Evolutionary conservation across 495 filamentous ascomycete species (phyloP), one percentile per base, ranked within the genome.

Genomic region (Neurospora cerealis): DNA sequence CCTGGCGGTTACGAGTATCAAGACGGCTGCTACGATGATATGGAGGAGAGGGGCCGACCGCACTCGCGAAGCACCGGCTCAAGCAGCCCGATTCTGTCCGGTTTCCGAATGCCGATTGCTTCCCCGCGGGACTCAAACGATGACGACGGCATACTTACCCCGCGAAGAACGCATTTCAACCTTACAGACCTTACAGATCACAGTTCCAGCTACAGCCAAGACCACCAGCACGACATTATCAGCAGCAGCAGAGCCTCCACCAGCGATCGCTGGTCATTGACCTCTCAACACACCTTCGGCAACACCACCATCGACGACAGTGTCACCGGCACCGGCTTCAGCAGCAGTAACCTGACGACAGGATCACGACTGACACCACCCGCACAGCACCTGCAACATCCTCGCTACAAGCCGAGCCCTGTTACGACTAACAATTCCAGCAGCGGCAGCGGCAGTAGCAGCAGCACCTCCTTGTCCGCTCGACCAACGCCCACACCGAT

Each of bases 1-100:
- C 77, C 81, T 62, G 32, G 69, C 24, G 71, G 73, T 2, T 40
- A 77, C 17, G 34, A 28, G 19, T 37, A 38, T 4, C 15, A 17
- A 34, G n/a, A n/a, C 8, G 71, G 66, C 15, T 17, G 38, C n/a
- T n/a, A 39, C 19, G 42, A 34, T 34, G 44, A 19, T 6, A 19
- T 24, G 19, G 34, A 37, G 15, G 13, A 34, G 28, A 36, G 28
- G 15, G 28, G 54, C 0, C 28, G 54, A 7, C 15, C 48, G 6
- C 48, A 60, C 21, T 60, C 48, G 48, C 48, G 48, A 28, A 28
- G 21, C 21, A 28, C 48, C 11, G 48, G 7, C n/a, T 24, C 21
- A 0, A 60, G 48, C 2, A 60, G 48, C 48, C 48, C 48, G 9
- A 60, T 60, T 5, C 48, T 60, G 2, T 60, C 48, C 5, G 48